These are phyloP conservation scores for Blastomyces parvus DNA, from an alignment of 2,329 filamentous ascomycete species.

Conservation along the genomic window DNA sequence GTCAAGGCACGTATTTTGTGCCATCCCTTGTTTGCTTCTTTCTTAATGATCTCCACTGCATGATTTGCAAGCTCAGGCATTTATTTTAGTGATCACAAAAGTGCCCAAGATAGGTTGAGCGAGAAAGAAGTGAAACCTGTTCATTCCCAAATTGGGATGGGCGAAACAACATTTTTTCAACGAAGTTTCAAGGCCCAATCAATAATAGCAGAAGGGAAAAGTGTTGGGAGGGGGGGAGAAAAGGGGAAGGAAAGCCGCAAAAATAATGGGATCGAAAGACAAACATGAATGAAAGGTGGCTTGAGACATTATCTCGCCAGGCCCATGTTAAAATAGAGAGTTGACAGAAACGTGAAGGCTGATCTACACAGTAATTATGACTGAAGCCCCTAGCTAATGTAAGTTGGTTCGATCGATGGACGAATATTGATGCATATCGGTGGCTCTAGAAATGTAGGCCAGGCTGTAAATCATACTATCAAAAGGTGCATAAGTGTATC, in stretches of 20 bases:
- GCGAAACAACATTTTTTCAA: neutral
- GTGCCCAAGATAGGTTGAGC: too few relatives aligned
- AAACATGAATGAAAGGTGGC: neutral
- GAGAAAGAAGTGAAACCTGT: neutral
- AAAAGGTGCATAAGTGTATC: neutral
- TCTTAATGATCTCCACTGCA: neutral
- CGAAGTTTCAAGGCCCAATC: neutral
- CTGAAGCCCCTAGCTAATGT: neutral
- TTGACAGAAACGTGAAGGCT: neutral
- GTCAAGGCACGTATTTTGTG: neutral
- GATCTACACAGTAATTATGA: neutral
- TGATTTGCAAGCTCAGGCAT: neutral
- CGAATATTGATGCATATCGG: neutral
- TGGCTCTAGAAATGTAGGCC: neutral
- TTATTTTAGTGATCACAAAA: neutral
- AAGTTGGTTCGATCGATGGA: neutral
- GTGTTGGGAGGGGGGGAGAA: too few relatives aligned
- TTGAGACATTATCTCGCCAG: constrained; percentile 1
- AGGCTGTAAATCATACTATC: neutral
- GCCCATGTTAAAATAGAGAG: neutral
- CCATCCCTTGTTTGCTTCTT: neutral
- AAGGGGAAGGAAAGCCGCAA: neutral
- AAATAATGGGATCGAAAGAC: neutral
- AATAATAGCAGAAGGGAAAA: neutral
- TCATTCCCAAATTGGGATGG: neutral